A percentile compares a stretch with the other conserved stretches of the same genome.
Evolutionary conservation across 495 filamentous ascomycete species (phyloP).

Genomic region (Neurospora hispaniola): DNA sequence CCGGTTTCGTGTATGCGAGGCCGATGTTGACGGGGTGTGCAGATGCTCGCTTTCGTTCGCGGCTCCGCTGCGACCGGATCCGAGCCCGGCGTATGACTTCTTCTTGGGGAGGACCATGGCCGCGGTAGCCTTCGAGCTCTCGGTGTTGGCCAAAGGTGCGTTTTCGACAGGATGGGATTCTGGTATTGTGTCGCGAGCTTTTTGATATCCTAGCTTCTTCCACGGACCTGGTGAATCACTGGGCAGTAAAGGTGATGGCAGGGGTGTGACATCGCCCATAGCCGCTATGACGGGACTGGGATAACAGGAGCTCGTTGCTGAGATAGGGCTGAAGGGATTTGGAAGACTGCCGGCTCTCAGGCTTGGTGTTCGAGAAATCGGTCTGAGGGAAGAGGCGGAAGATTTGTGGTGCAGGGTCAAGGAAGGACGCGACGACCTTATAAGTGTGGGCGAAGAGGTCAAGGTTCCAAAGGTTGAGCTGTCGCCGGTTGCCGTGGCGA

Average conservation of each 20-base stretch:
- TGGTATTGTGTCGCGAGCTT: constrained; percentile 25
- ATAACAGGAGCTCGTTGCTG: constrained; percentile 33
- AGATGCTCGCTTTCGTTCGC: background rate
- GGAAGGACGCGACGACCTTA: constrained; percentile 17
- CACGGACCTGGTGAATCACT: constrained; percentile 65
- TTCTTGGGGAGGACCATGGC: constrained; percentile 39
- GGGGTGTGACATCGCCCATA: constrained; percentile 81
- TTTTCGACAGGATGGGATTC: constrained; percentile 30
- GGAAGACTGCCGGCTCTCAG: constrained; percentile 28
- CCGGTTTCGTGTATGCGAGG: constrained; percentile 49
- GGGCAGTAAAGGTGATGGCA: constrained; percentile 76
- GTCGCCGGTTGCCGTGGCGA: constrained; percentile 15
- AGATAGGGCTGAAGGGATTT: constrained; percentile 24
- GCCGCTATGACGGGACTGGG: constrained; percentile 61
- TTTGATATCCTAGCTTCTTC: constrained; percentile 39
- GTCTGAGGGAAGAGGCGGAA: constrained; percentile 30
- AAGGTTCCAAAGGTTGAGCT: constrained; percentile 1
- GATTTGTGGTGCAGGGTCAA: constrained; percentile 27
- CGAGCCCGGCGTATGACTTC: constrained; percentile 40
- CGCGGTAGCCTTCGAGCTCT: constrained; percentile 38
- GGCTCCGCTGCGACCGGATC: constrained; percentile 15
- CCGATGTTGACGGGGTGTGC: constrained; percentile 18
- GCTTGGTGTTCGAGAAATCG: constrained; percentile 38
- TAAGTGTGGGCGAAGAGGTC: constrained; percentile 8
- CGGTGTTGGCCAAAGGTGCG: constrained; percentile 36